These are phyloP conservation scores for Candida neerlandica DNA, from an alignment of 1,139 yeast species.

Conservation along the genomic window DNA sequence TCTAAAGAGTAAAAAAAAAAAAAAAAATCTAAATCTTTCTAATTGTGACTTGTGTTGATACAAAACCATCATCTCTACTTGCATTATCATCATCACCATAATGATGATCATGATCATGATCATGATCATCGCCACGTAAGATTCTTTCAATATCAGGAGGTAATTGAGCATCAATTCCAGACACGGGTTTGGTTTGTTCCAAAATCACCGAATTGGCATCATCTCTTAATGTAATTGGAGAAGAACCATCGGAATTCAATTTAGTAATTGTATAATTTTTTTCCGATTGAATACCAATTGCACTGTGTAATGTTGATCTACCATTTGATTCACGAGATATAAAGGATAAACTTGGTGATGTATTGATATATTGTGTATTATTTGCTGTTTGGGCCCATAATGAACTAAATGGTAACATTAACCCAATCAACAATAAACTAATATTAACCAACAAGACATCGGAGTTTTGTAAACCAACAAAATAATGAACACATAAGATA, in stretches of 20 bases:
- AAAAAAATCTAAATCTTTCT: neutral
- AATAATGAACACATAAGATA: slow-evolving; percentile 57
- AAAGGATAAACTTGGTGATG: slow-evolving; percentile 24
- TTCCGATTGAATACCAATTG: neutral
- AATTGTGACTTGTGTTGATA: neutral
- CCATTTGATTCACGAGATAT: slow-evolving; percentile 18
- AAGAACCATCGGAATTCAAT: slow-evolving; percentile 7
- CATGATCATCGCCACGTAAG: slow-evolving; percentile 7
- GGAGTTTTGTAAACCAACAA: slow-evolving; percentile 12
- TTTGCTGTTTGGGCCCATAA: slow-evolving; percentile 82
- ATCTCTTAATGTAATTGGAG: slow-evolving; percentile 13
- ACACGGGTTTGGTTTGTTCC: neutral
- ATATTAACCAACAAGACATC: slow-evolving; percentile 24
- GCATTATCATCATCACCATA: neutral
- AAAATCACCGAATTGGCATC: slow-evolving; percentile 7
- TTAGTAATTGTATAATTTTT: slow-evolving; percentile 7
- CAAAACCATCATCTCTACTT: neutral
- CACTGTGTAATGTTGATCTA: slow-evolving; percentile 12
- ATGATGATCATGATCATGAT: neutral
- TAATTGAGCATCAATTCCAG: slow-evolving; percentile 12
- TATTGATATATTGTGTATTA: slow-evolving; percentile 21
- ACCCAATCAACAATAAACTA: slow-evolving; percentile 41
- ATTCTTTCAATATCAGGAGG: slow-evolving; percentile 17
- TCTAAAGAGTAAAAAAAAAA: neutral
- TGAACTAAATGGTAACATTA: slow-evolving; percentile 79